Conservation (phyloP, 805 yeast species). For the Danielozyma ontarioensis region DNA sequence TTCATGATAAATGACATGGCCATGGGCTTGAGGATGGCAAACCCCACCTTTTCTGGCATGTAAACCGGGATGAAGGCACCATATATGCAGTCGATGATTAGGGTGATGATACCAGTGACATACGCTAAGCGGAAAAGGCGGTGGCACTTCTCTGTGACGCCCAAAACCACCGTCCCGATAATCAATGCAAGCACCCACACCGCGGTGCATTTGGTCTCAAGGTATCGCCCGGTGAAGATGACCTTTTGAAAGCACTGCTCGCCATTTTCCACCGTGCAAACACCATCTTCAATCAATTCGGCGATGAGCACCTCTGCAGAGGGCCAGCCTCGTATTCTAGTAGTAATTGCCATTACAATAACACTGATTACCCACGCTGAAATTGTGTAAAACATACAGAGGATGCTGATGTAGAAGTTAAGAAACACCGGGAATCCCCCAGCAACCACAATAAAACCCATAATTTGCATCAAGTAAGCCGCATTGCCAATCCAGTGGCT, state of each 20-base stretch:
- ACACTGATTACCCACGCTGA: conserved; percentile 19
- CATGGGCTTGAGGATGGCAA: conserved; percentile 18
- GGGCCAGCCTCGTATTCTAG: conserved; percentile 19
- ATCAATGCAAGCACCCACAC: conserved; percentile 18
- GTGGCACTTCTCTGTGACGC: conserved; percentile 13
- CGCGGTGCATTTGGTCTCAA: conserved; percentile 18
- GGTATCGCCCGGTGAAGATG: conserved; percentile 22
- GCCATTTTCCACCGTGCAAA: conserved; percentile 16
- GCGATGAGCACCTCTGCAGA: conserved; percentile 12
- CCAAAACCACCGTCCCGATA: conserved; percentile 17
- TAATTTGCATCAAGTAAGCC: conserved; percentile 21
- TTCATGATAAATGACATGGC: conserved; percentile 19
- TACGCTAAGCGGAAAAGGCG: conserved; percentile 14
- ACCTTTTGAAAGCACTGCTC: conserved; percentile 12
- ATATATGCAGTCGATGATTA: conserved; percentile 19
- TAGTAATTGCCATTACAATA: conserved; percentile 20
- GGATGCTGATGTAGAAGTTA: conserved; percentile 11
- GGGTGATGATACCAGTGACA: conserved; percentile 17
- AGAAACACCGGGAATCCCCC: conserved; percentile 23
- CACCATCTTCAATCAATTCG: conserved; percentile 18
- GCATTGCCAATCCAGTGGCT: conserved; percentile 26
- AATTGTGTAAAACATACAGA: conserved; percentile 10
- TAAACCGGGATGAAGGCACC: conserved; percentile 22
- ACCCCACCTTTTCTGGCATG: conserved; percentile 15
- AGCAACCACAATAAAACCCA: conserved; percentile 20